phyloP scores from a whole-genome alignment of 2,329 filamentous ascomycete genomes.

The Bisporella sp. region DNA sequence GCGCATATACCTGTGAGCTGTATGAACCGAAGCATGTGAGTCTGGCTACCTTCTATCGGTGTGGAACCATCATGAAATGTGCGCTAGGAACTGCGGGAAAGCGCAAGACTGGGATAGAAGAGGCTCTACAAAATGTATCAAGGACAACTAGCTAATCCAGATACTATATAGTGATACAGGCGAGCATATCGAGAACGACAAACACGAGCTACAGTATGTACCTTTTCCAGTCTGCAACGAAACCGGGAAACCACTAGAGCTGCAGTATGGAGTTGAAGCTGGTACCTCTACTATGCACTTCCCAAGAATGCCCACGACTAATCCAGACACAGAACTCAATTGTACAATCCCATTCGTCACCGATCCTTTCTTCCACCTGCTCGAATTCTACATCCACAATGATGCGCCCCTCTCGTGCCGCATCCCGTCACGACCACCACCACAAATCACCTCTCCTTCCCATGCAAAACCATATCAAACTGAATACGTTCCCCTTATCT shows the following conservation, averaged over 20 bases:
- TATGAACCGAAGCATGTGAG: slow-evolving; percentile 67
- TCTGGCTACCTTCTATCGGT: slow-evolving; percentile 11
- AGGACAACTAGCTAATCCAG: slow-evolving; percentile 2
- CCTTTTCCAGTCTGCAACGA: slow-evolving; percentile 90
- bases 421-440: slow-evolving; percentile 65
- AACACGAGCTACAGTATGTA: slow-evolving; percentile 83
- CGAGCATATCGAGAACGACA: slow-evolving; percentile 76
- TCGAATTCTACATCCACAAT: slow-evolving; percentile 97
- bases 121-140: not conserved
- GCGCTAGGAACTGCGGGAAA: not conserved
- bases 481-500: slow-evolving; percentile 76
- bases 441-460: slow-evolving; percentile 36
- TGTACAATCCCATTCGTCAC: slow-evolving; percentile 73
- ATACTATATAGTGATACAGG: slow-evolving; percentile 64
- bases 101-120: not conserved
- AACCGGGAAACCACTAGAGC: slow-evolving; percentile 72
- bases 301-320: not conserved
- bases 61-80: not conserved
- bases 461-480: slow-evolving; percentile 35
- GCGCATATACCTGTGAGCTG: slow-evolving; percentile 64
- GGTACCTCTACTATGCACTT: slow-evolving; percentile 11
- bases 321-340: slow-evolving; percentile 56
- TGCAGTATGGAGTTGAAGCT: slow-evolving; percentile 73
- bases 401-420: slow-evolving; percentile 91
- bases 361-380: slow-evolving; percentile 78